Evolutionary conservation across 108 stramenopile species (phyloP), one percentile per base, ranked within the genome.

Genomic region (Fragilariopsis cylindrus): DNA sequence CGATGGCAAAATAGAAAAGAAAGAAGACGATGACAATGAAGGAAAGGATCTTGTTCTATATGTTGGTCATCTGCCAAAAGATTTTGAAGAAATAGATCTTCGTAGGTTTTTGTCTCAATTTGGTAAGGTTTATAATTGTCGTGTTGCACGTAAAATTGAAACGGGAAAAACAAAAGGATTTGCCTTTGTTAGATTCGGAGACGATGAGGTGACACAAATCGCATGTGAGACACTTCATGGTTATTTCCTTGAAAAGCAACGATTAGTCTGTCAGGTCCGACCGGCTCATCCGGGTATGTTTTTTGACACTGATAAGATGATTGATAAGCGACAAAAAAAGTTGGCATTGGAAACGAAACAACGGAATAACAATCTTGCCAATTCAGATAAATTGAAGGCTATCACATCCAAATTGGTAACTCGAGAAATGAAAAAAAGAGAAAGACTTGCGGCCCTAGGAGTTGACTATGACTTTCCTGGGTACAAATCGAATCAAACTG

Each of bases 171-270:
- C 94, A 41, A 76, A 87, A 47, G 98, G 98, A 4, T 98, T 98
- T 76, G 99, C 96, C 15, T 99, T 98, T 86, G 82, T 95, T 18
- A 86, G 98, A 82, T 98, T 99, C 70, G 84, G 49, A 7, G 83
- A 88, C 65, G 57, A 82, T 3, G 92, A 96, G 60, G 92, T 95
- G 7, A 96, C 98, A 9, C 65, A 58, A 7, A 96, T 98, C 67
- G 99, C 96, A 4, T 96, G 97, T 7, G 96, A 98, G 43, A 95
- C 98, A 40, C 93, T 99, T 92, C 79, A 92, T 54, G 94, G 97
- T 43, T 99, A 99, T 80, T 90, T 95, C 76, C 73, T 99, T n/a
- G 82, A 82, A 13, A 90, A 88, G 66, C 92, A 92, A 72, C 82
- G 97, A 63, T 80, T 99, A 67, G 95, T 97, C 0, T 97, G 92